Evolutionary conservation across 306 rosid species (phyloP), one percentile per base, ranked within the genome.

Genomic region (Morella rubra): DNA sequence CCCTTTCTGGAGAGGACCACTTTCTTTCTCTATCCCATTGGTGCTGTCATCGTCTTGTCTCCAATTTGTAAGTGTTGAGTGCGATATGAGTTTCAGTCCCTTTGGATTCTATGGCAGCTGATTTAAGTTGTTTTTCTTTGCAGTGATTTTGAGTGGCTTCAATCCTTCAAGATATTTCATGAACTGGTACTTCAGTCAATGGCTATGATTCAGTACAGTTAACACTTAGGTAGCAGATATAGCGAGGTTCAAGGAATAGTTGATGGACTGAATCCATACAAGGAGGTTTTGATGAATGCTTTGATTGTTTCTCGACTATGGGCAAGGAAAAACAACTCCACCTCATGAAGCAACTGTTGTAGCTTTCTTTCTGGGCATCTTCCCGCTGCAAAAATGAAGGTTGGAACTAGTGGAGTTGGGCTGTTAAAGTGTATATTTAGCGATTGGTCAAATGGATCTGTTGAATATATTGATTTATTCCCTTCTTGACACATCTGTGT

Each of bases 1-100:
- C 99, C 99, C 62, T 96, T 96, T 81, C 85, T 96, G 82, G 98
- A 96, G 90, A 92, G 91, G 85, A 96, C 98, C 60, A 91, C 99
- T 49, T 89, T 96, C 78, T 96, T 96, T 77, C 90, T 96, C 69
- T 96, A 91, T 76, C 99, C 99, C 67, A 96, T 96, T 59, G 96
- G 99, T 32, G 82, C 84, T 64, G 93, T 91, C 71, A 87, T 96
- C 72, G 91, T 92, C 83, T 96, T 96, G 61, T 91, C 99, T 78
- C 98, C 99, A 10, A 91, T 96, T 78, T 89, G 99, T 96, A 91
- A 96, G 99, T 86, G 82, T 73, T 56, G 72, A 80, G 45, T 44
- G 20, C 76, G n/a, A n/a, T n/a, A n/a, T n/a, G n/a, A n/a, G n/a
- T n/a, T n/a, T n/a, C n/a, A n/a, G 72, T 51, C 54, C 51, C n/a